These are phyloP conservation scores for Cardamine occulta DNA, from an alignment of 345 rosid genomes.

Conservation along the genomic window DNA sequence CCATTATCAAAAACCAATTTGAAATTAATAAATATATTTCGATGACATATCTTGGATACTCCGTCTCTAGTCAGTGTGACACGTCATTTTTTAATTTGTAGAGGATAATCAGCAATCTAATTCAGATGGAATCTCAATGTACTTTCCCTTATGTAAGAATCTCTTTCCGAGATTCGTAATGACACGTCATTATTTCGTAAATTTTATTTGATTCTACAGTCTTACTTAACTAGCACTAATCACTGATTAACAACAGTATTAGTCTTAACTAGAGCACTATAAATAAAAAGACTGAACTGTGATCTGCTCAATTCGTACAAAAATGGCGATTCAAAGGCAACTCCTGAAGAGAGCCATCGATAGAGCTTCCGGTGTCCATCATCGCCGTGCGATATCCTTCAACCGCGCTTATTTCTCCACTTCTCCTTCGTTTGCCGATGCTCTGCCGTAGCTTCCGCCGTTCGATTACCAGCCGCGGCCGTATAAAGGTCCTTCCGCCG, in stretches of 20 bases:
- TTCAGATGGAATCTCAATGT: background rate
- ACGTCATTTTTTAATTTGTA: background rate
- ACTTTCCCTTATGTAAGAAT: no score
- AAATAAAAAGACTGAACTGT: background rate
- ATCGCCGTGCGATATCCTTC: background rate
- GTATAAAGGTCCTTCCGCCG: slow-evolving; percentile 73
- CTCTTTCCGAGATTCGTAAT: background rate
- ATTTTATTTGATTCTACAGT: background rate
- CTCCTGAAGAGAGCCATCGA: slow-evolving; percentile 47
- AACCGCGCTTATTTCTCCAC: slow-evolving; percentile 41
- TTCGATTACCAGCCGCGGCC: slow-evolving; percentile 72
- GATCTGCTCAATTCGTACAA: background rate
- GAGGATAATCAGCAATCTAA: background rate
- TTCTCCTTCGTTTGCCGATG: slow-evolving; percentile 38
- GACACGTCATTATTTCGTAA: slow-evolving; percentile 11
- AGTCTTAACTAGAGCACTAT: background rate
- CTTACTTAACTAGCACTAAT: background rate
- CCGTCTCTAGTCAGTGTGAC: slow-evolving; percentile 31
- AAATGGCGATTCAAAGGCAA: slow-evolving; percentile 54
- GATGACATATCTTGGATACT: background rate
- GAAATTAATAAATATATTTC: background rate
- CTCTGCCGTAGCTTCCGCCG: slow-evolving; percentile 67
- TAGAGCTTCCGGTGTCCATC: slow-evolving; percentile 26
- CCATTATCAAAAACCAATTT: no score
- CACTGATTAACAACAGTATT: background rate